Base-by-base conservation (phyloP, 306 rosid genomes). In the Amphicarpaea edgeworthii region DNA sequence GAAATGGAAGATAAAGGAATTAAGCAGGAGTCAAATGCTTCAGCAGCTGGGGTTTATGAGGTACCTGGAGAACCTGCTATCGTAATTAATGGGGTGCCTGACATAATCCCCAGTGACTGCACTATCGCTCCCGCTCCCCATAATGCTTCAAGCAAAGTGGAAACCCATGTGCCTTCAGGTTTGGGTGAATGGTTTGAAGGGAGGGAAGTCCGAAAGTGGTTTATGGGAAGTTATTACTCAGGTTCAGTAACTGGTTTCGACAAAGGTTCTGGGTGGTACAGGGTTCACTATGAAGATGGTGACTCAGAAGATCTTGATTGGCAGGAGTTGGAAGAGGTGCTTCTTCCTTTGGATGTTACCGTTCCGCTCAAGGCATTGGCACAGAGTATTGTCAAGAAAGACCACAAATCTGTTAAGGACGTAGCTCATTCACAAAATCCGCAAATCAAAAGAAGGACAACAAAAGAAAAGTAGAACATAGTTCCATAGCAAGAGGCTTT, bases 181-280 rank as follows among this genome's bases (percentile, higher is more conserved):
- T 88, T 90, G 68, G 96, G 96, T 57, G 91, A 90, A 53, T 94
- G 96, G 95, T 78, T 92, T 45, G 89, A 83, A 78, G 98, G 98
- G 50, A 87, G 98, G 86, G 85, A 81, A 65, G 88, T 94, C n/a
- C 83, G 2, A 6, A 94, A 94, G 85, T 69, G 79, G 90, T 94
- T 94, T 53, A 89, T 79, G 70, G 90, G 83, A 49, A 80, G 77
- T 12, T 87, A 88, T 79, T 94, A 77, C 78, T 51, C 79, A 0
- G 97, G 98, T 8, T 40, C 32, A 14, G 91, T 94, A 40, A 80
- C 81, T 0, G 86, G 85, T 34, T 92, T 54, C 68, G 96, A 94
- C 85, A 89, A 81, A 68, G 87, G 81, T 40, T 9, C 83, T 3
- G 87, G 96, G 45, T 87, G 97, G 97, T 94, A 81, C 76, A 87